Percentiles rank a stretch among this genome's conserved stretches.
phyloP scores from a whole-genome alignment of 352 stramenopile genomes.

The Halophytophthora polymorphica region DNA sequence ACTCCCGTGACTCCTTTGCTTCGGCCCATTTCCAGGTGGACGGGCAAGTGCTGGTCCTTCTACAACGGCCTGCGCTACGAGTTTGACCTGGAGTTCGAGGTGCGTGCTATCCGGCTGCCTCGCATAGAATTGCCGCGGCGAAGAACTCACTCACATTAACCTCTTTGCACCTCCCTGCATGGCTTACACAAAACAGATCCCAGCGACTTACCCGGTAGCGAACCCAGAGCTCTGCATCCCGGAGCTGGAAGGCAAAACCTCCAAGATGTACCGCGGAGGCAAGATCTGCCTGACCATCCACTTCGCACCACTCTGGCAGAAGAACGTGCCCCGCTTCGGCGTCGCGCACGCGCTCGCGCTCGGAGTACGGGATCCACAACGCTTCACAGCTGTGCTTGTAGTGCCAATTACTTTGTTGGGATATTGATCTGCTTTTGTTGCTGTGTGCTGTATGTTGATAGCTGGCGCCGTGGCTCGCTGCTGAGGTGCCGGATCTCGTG shows the following conservation, averaged over 20 bases:
- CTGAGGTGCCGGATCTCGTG: constrained; percentile 83
- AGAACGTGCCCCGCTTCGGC: constrained; percentile 86
- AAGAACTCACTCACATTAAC: neutral
- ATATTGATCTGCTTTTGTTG: neutral
- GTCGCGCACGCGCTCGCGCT: constrained; percentile 83
- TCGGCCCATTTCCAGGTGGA: constrained; percentile 35
- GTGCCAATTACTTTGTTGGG: neutral
- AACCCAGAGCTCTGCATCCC: constrained; percentile 84
- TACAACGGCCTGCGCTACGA: constrained; percentile 85
- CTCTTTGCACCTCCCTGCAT: neutral
- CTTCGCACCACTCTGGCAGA: constrained; percentile 88
- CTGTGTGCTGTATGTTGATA: constrained; percentile 20
- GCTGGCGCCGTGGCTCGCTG: constrained; percentile 84
- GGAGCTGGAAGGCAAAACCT: constrained; percentile 87
- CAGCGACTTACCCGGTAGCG: constrained; percentile 76
- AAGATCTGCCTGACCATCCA: constrained; percentile 90
- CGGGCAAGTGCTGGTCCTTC: constrained; percentile 88
- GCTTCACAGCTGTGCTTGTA: neutral
- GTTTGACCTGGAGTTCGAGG: constrained; percentile 85
- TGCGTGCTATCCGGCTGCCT: constrained; percentile 4
- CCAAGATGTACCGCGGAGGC: constrained; percentile 89
- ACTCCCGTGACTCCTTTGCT: neutral
- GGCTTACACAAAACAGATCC: constrained; percentile 31
- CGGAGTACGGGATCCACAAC: constrained; percentile 38
- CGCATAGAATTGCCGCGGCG: neutral